These are phyloP conservation scores for Porodaedalea pini DNA, from an alignment of 1,284 basidiomycete species.

Conservation along the genomic window DNA sequence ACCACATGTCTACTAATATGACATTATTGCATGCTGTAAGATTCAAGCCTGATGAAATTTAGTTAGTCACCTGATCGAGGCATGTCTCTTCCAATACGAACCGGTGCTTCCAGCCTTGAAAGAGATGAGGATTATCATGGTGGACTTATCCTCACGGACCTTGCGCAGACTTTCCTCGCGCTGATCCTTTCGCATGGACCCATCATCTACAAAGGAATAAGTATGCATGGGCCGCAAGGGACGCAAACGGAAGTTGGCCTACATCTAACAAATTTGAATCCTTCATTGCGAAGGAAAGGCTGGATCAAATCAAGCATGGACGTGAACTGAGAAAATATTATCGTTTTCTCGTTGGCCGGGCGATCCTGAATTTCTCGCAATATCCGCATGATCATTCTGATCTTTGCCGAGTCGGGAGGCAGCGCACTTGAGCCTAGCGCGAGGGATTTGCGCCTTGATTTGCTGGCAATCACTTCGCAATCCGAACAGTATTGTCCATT, in stretches of 20 bases:
- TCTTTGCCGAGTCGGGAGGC: slow-evolving; percentile 81
- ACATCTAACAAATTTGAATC: slow-evolving; percentile 82
- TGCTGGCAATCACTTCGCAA: slow-evolving; percentile 51
- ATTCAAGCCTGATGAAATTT: slow-evolving; percentile 66
- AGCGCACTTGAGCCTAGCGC: slow-evolving; percentile 29
- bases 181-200: slow-evolving; percentile 74
- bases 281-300: slow-evolving; percentile 68
- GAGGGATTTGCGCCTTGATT: slow-evolving; percentile 34
- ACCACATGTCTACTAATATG: slow-evolving; percentile 92
- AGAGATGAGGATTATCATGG: slow-evolving; percentile 85
- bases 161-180: slow-evolving; percentile 72
- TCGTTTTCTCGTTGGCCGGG: slow-evolving; percentile 76
- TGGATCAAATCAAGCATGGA: slow-evolving; percentile 86
- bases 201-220: slow-evolving; percentile 62
- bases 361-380: slow-evolving; percentile 64
- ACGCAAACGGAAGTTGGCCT: slow-evolving; percentile 35
- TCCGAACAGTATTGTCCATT: slow-evolving; percentile 51
- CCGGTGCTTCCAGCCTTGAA: slow-evolving; percentile 95
- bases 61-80: slow-evolving; percentile 3
- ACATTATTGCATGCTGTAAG: slow-evolving; percentile 94
- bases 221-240: background rate
- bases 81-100: slow-evolving; percentile 31
- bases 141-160: slow-evolving; percentile 61
- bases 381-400: slow-evolving; percentile 76
- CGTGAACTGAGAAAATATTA: slow-evolving; percentile 88